Evolutionary conservation across 768 basidiomycete genomes (phyloP).

Genomic region (Amanita brunnescens): DNA sequence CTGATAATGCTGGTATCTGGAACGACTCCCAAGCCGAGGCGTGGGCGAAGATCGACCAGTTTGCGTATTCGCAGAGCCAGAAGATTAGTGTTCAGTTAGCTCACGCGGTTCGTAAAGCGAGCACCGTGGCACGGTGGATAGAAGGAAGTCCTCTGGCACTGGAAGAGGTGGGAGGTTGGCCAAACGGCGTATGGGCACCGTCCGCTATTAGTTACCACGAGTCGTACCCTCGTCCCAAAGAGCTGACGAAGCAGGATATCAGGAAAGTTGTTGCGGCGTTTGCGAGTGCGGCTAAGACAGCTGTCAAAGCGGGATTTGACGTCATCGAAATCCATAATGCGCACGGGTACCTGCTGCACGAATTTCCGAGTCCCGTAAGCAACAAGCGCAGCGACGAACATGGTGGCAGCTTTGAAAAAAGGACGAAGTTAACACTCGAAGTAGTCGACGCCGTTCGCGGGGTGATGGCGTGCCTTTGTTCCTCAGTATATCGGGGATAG

Average conservation of each 20-base stretch:
- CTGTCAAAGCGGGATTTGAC: conserved; percentile 52
- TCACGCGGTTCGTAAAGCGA: conserved; percentile 73
- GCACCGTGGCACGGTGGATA: conserved; percentile 56
- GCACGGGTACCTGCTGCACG: conserved; percentile 51
- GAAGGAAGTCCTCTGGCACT: conserved; percentile 23
- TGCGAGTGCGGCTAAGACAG: conserved; percentile 38
- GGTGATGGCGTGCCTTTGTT: conserved; percentile 58
- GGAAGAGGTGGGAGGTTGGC: conserved; percentile 39
- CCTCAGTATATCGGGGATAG: conserved; percentile 63
- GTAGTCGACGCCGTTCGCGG: conserved; percentile 56
- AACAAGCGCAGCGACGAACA: conserved; percentile 64
- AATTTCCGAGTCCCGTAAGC: conserved; percentile 49
- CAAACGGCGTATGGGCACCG: conserved; percentile 47
- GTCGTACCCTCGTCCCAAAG: conserved; percentile 43
- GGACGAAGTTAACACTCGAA: conserved; percentile 52
- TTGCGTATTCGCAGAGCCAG: conserved; percentile 63
- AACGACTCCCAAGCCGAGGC: conserved; percentile 43
- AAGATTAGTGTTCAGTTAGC: conserved; percentile 68
- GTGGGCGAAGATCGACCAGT: conserved; percentile 48
- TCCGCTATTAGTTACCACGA: conserved; percentile 38
- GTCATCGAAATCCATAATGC: conserved; percentile 56
- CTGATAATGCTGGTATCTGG: conserved; percentile 60
- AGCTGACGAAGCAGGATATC: conserved; percentile 48
- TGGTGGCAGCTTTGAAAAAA: conserved; percentile 65
- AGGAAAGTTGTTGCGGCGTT: conserved; percentile 48